Evolutionary conservation across 2,329 filamentous ascomycete species (phyloP).

Genomic region (Cordyceps militaris): DNA sequence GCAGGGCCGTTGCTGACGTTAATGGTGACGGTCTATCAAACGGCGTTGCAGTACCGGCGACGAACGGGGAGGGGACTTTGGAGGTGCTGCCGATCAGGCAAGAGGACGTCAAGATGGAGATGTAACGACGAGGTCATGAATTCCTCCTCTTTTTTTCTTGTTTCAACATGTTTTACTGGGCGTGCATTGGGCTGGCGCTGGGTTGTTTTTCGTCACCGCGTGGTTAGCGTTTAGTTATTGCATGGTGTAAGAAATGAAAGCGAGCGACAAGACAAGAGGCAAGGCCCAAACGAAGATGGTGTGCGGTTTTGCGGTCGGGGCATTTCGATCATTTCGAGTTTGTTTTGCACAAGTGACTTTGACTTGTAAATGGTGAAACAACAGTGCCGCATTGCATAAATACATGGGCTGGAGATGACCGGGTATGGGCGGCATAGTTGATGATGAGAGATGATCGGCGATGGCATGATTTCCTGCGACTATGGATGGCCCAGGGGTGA

Average conservation of each 20-base stretch:
- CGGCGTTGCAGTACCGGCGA: slow-evolving; percentile 15
- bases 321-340: not conserved
- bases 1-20: slow-evolving; percentile 15
- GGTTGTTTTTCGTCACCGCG: not conserved
- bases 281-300: not conserved
- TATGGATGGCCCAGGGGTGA: no score
- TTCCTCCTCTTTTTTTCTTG: not conserved
- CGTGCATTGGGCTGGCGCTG: not conserved
- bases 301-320: not conserved
- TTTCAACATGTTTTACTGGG: not conserved
- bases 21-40: slow-evolving; percentile 29
- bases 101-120: slow-evolving; percentile 34
- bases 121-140: slow-evolving; percentile 15
- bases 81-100: slow-evolving; percentile 40
- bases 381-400: no score
- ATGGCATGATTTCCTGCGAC: no score
- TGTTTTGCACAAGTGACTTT: not conserved
- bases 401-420: no score
- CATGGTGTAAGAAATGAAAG: not conserved
- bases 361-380: not conserved
- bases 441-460: no score
- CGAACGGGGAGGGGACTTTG: slow-evolving; percentile 51
- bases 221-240: not conserved
- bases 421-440: no score
- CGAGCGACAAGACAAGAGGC: not conserved